Conservation (phyloP, 2,329 filamentous ascomycete species). For the Cladosporium halotolerans region DNA sequence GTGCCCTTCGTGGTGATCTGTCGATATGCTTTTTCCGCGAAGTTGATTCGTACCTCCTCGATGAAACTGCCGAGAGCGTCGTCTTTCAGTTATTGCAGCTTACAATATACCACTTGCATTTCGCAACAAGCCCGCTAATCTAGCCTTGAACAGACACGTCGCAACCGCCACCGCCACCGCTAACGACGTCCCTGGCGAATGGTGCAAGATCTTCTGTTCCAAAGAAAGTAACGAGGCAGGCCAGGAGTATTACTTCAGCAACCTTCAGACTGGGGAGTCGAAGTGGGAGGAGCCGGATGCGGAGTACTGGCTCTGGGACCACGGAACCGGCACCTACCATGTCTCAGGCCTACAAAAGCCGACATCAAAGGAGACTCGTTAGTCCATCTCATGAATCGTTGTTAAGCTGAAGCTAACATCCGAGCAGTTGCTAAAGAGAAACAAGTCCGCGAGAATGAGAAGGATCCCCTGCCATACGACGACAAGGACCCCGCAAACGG, state of each 20-base stretch:
- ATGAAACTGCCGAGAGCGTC: neutral
- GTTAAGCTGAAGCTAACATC: neutral
- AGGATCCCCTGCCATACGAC: conserved; percentile 55
- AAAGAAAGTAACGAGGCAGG: neutral
- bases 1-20: too few species aligned
- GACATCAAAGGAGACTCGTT: conserved; percentile 5
- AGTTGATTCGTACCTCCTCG: neutral
- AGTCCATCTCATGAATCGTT: neutral
- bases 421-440: conserved; percentile 1
- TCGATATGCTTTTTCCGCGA: too few species aligned
- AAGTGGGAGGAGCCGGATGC: conserved; percentile 25
- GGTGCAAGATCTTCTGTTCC: conserved; percentile 19
- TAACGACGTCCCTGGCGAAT: conserved; percentile 11
- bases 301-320: conserved; percentile 29
- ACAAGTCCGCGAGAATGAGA: conserved; percentile 2
- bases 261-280: conserved; percentile 22
- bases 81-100: neutral
- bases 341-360: conserved; percentile 22
- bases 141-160: conserved; percentile 1
- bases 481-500: conserved; percentile 4
- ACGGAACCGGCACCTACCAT: conserved; percentile 18
- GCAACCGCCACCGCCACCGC: neutral
- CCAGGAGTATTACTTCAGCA: conserved; percentile 24
- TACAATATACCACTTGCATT: neutral
- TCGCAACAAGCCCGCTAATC: conserved; percentile 2